phyloP scores from a whole-genome alignment of 169 alveolate species.

The Plasmodium reichenowi region DNA sequence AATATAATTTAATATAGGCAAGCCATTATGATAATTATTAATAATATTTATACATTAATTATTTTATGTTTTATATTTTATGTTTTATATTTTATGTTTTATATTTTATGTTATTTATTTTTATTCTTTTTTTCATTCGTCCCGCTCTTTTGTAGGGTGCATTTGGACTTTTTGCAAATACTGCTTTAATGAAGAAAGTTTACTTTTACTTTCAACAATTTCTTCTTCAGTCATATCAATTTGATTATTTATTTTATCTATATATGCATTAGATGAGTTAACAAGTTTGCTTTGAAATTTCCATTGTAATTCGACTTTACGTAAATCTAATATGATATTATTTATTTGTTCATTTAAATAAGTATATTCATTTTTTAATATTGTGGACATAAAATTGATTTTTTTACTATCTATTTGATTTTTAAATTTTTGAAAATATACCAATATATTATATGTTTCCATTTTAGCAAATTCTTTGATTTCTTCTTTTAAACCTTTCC shows the following conservation, averaged over 20 bases:
- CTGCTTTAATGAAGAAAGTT: constrained; percentile 36
- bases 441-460: constrained; percentile 46
- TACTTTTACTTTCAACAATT: constrained; percentile 44
- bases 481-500: constrained; percentile 66
- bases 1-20: too few relatives aligned
- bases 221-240: constrained; percentile 42
- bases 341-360: constrained; percentile 32
- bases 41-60: too few relatives aligned
- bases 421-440: constrained; percentile 52
- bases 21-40: too few relatives aligned
- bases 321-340: constrained; percentile 24
- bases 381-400: constrained; percentile 3
- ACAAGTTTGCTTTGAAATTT: constrained; percentile 55
- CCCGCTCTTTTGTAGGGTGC: constrained; percentile 1
- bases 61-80: not conserved
- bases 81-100: too few relatives aligned
- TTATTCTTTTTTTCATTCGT: constrained; percentile 18
- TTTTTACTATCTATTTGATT: constrained; percentile 7
- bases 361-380: constrained; percentile 13
- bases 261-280: constrained; percentile 23
- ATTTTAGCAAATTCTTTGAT: constrained; percentile 63
- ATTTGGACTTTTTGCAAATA: constrained; percentile 22
- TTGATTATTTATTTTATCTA: constrained; percentile 69
- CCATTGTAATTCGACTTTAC: constrained; percentile 74
- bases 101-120: not conserved